These are phyloP conservation scores for Paxillus ammoniavirescens DNA, from an alignment of 768 basidiomycete species.

Conservation along the genomic window DNA sequence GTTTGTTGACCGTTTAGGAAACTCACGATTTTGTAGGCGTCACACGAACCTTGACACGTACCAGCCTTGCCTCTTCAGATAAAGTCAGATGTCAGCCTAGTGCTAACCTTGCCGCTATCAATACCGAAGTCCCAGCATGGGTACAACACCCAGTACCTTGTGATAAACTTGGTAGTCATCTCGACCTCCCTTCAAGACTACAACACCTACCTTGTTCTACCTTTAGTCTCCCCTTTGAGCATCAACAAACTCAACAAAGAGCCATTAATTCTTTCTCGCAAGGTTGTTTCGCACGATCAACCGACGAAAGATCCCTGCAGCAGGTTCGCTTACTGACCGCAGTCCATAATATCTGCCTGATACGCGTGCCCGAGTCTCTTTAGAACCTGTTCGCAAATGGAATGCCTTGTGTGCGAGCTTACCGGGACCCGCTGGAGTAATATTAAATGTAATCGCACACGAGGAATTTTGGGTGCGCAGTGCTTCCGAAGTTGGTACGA, in stretches of 20 bases:
- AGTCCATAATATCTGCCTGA: constrained; percentile 12
- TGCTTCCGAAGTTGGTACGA: not conserved
- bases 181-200: constrained; percentile 21
- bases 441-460: not conserved
- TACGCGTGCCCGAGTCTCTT: constrained; percentile 24
- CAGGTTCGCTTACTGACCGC: constrained; percentile 12
- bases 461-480: constrained; percentile 5
- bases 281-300: constrained; percentile 20
- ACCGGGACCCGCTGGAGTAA: not conserved
- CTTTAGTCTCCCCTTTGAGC: constrained; percentile 16
- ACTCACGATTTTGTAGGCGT: constrained; percentile 5
- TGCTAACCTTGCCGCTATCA: not conserved
- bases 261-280: constrained; percentile 9
- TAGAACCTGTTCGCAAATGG: constrained; percentile 18
- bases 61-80: constrained; percentile 11
- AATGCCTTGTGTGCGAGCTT: constrained; percentile 15
- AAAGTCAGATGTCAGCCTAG: constrained; percentile 17
- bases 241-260: not conserved
- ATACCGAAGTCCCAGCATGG: not conserved
- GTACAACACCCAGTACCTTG: not conserved
- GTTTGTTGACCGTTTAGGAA: constrained; percentile 35
- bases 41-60: not conserved
- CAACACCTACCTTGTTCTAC: constrained; percentile 25
- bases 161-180: constrained; percentile 25
- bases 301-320: constrained; percentile 8